A percentile compares a stretch with the other conserved stretches of the same genome.
phyloP scores from a whole-genome alignment of 441 rosid genomes.

The Brassica hybrid region DNA sequence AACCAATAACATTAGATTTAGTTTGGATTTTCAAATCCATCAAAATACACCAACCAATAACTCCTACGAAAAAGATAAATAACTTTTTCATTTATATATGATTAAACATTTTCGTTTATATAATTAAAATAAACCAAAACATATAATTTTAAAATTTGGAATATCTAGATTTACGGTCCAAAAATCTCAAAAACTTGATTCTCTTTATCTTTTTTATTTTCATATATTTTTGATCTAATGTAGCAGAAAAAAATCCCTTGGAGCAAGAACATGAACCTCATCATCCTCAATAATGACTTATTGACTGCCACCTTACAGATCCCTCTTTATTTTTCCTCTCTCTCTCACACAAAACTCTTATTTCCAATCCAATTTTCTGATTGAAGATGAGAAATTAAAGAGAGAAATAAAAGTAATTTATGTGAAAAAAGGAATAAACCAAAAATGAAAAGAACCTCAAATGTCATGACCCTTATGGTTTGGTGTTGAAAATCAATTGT shows the following conservation, averaged over 20 bases:
- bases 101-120: not conserved
- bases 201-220: constrained; percentile 18
- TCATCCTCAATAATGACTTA: constrained; percentile 25
- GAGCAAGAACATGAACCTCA: constrained; percentile 34
- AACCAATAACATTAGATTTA: too few species aligned
- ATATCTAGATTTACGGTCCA: not conserved
- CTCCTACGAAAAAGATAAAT: too few species aligned
- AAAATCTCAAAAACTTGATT: not conserved
- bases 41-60: too few species aligned
- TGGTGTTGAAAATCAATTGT: constrained; percentile 12
- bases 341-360: constrained; percentile 36
- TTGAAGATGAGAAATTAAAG: constrained; percentile 25
- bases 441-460: constrained; percentile 30
- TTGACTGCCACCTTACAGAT: constrained; percentile 26
- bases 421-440: constrained; percentile 10
- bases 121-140: not conserved
- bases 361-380: constrained; percentile 29
- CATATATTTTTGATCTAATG: constrained; percentile 14
- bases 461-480: constrained; percentile 35
- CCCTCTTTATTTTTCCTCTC: constrained; percentile 13
- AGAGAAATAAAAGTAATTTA: constrained; percentile 11
- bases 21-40: too few species aligned
- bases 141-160: not conserved
- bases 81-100: too few species aligned
- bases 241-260: constrained; percentile 11